Percentiles rank a stretch among this genome's conserved stretches.
These are phyloP conservation scores for Plasmopara muralis DNA, from an alignment of 352 stramenopile species.

Conservation along the genomic window DNA sequence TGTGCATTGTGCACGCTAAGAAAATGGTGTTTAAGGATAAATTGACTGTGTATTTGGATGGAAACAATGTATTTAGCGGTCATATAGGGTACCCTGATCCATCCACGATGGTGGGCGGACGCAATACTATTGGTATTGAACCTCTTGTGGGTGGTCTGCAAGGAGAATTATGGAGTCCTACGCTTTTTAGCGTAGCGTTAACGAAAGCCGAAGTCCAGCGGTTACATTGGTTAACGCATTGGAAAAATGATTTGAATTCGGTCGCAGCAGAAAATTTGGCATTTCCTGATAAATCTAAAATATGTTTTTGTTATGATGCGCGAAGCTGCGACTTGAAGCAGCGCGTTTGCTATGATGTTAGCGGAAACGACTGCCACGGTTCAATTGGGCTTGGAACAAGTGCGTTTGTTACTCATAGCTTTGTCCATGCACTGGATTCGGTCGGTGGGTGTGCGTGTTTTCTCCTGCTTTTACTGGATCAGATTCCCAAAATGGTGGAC, in stretches of 20 bases:
- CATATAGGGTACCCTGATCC: constrained; percentile 72
- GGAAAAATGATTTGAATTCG: constrained; percentile 59
- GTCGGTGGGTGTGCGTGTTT: constrained; percentile 69
- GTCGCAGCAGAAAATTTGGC: constrained; percentile 56
- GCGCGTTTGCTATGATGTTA: constrained; percentile 62
- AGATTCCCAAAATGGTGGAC: constrained; percentile 71
- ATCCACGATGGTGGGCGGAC: constrained; percentile 53
- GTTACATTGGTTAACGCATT: constrained; percentile 71
- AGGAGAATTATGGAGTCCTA: constrained; percentile 70
- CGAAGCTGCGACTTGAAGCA: constrained; percentile 51
- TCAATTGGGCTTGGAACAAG: constrained; percentile 63
- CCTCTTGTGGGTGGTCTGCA: constrained; percentile 43
- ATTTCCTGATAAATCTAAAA: constrained; percentile 66
- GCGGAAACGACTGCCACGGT: constrained; percentile 65
- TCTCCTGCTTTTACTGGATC: constrained; percentile 62
- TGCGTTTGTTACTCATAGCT: constrained; percentile 50
- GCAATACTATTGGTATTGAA: constrained; percentile 65
- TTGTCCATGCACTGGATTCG: constrained; percentile 57
- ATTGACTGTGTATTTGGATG: constrained; percentile 62
- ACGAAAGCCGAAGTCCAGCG: constrained; percentile 58
- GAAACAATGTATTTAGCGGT: constrained; percentile 45
- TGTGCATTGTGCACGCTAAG: constrained; percentile 78
- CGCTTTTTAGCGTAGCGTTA: constrained; percentile 61
- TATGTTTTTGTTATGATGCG: constrained; percentile 77
- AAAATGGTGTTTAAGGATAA: constrained; percentile 90